phyloP scores from a whole-genome alignment of 192 early-diverging fungal genomes.

The Cladochytrium replicatum region DNA sequence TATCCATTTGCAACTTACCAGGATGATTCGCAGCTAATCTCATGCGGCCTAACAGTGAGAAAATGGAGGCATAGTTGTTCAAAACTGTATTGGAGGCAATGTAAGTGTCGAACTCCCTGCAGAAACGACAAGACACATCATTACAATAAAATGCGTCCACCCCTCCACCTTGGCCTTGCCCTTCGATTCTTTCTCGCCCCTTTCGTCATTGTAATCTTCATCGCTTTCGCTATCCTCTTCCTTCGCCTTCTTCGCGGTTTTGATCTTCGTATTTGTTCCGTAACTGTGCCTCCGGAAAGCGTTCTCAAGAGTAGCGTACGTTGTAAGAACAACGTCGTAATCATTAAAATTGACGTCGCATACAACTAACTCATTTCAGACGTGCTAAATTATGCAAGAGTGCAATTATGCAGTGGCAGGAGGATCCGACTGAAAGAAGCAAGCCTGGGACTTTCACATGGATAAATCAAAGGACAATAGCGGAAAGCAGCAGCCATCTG shows the following conservation, averaged over 20 bases:
- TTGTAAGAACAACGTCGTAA: slow-evolving; percentile 62
- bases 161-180: slow-evolving; percentile 1
- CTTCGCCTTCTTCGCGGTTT: too few relatives aligned
- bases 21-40: slow-evolving; percentile 88
- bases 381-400: slow-evolving; percentile 71
- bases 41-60: slow-evolving; percentile 83
- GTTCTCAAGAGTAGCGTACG: slow-evolving; percentile 67
- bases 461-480: slow-evolving; percentile 76
- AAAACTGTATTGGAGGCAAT: slow-evolving; percentile 69
- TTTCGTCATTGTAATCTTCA: too few relatives aligned
- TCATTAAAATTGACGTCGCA: background rate
- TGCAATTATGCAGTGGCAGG: too few relatives aligned
- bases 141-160: background rate
- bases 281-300: slow-evolving; percentile 58
- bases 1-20: slow-evolving; percentile 23
- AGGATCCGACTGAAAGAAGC: slow-evolving; percentile 49
- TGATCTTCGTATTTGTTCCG: slow-evolving; percentile 55
- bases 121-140: slow-evolving; percentile 15
- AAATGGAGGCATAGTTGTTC: slow-evolving; percentile 91
- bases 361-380: background rate
- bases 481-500: slow-evolving; percentile 52
- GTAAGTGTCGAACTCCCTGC: slow-evolving; percentile 72
- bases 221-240: too few relatives aligned
- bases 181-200: too few relatives aligned
- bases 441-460: slow-evolving; percentile 56